Percentiles rank a stretch among this genome's conserved stretches.
Conservation (phyloP, 176 grass and related monocot genomes). For the Cocos nucifera region DNA sequence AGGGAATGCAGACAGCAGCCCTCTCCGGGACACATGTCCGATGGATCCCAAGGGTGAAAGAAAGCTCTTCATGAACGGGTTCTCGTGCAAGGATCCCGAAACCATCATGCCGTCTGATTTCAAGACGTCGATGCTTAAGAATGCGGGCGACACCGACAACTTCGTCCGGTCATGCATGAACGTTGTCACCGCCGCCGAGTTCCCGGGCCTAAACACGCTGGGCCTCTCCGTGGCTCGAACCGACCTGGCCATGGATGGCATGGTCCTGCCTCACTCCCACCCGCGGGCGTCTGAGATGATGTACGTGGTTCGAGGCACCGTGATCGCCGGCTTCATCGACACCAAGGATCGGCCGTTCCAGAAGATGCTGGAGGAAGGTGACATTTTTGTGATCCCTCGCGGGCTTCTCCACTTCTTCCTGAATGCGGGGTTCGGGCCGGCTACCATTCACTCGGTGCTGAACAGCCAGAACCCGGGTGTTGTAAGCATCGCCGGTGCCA, state of each 20-base stretch:
- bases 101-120: conserved; percentile 40
- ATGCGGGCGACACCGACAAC: conserved; percentile 25
- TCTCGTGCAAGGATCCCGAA: conserved; percentile 39
- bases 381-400: conserved; percentile 39
- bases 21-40: conserved; percentile 49
- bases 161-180: conserved; percentile 26
- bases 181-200: conserved; percentile 38
- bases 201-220: conserved; percentile 55
- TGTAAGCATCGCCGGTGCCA: conserved; percentile 25
- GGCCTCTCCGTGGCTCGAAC: conserved; percentile 29
- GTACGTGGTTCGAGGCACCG: conserved; percentile 25
- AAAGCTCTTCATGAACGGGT: conserved; percentile 45
- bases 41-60: conserved; percentile 25
- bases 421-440: conserved; percentile 23
- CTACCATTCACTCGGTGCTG: conserved; percentile 23
- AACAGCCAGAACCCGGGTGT: conserved; percentile 49
- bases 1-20: conserved; percentile 17
- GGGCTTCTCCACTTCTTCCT: conserved; percentile 38
- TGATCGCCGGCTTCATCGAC: conserved; percentile 44
- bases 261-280: conserved; percentile 41
- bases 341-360: conserved; percentile 35
- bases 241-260: conserved; percentile 23
- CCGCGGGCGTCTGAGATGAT: conserved; percentile 44
- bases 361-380: conserved; percentile 29
- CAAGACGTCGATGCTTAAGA: conserved; percentile 42